Percentiles rank a stretch among this genome's conserved stretches.
phyloP scores from a whole-genome alignment of 2,329 filamentous ascomycete genomes.

The Chaetomiaceae sp. region DNA sequence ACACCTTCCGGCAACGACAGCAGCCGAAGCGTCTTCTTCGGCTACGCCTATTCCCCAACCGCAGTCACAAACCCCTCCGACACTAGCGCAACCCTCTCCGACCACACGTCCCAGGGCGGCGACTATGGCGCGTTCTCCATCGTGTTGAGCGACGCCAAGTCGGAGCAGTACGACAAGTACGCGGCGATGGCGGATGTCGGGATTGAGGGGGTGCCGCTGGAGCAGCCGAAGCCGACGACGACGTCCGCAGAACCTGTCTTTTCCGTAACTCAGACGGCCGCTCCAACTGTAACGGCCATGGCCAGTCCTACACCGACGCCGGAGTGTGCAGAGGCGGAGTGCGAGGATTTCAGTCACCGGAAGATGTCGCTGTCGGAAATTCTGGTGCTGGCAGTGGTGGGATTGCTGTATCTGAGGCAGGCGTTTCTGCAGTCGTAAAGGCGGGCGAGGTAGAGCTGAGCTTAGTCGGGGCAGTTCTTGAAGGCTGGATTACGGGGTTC shows the following conservation, averaged over 20 bases:
- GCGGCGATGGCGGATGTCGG: slow-evolving; percentile 19
- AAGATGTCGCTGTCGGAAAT: background rate
- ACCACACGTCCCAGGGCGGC: slow-evolving; percentile 30
- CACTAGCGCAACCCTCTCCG: slow-evolving; percentile 30
- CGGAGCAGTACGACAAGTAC: slow-evolving; percentile 27
- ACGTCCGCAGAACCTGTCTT: background rate
- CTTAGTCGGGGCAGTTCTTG: background rate
- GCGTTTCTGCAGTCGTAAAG: too few species aligned
- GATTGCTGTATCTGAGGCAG: slow-evolving; percentile 5
- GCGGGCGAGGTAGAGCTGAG: background rate
- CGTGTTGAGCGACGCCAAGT: slow-evolving; percentile 29
- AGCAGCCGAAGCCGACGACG: background rate
- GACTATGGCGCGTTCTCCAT: slow-evolving; percentile 35
- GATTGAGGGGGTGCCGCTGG: background rate
- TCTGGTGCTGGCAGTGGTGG: slow-evolving; percentile 1
- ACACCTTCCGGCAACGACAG: slow-evolving; percentile 23
- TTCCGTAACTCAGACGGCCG: background rate
- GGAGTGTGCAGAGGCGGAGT: background rate
- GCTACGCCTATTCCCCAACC: slow-evolving; percentile 35
- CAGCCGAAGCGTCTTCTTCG: slow-evolving; percentile 26
- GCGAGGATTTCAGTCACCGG: background rate
- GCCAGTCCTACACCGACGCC: background rate
- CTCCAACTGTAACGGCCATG: background rate
- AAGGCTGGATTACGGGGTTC: background rate
- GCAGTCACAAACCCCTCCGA: slow-evolving; percentile 30